Conservation (phyloP, 768 basidiomycete genomes). For the Xerocomus spinulosus region DNA sequence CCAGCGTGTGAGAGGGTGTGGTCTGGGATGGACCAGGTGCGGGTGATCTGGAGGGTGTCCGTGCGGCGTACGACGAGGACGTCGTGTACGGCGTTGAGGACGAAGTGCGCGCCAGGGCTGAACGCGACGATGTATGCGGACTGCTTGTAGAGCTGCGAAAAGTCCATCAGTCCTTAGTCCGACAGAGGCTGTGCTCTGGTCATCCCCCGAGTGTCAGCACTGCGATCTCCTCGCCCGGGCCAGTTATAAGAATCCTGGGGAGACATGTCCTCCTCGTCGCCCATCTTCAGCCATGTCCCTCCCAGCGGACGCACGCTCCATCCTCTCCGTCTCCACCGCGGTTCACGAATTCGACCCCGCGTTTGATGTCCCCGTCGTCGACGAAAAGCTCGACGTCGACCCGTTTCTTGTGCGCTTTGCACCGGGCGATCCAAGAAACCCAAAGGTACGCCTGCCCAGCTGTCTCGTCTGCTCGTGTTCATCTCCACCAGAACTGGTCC, state of each 20-base stretch:
- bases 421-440: conserved; percentile 41
- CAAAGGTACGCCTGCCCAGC: conserved; percentile 34
- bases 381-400: conserved; percentile 18
- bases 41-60: conserved; percentile 76
- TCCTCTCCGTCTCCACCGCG: conserved; percentile 9
- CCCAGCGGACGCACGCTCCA: conserved; percentile 14
- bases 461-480: background rate
- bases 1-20: conserved; percentile 65
- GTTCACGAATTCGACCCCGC: conserved; percentile 14
- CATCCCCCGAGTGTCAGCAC: conserved; percentile 14
- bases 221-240: conserved; percentile 6
- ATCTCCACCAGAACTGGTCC: conserved; percentile 45
- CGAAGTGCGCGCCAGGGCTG: conserved; percentile 83
- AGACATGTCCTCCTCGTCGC: background rate
- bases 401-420: conserved; percentile 31
- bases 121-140: conserved; percentile 67
- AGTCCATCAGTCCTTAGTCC: conserved; percentile 59
- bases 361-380: conserved; percentile 5
- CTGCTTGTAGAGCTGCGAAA: conserved; percentile 81
- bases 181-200: conserved; percentile 1
- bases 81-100: conserved; percentile 75
- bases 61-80: conserved; percentile 80
- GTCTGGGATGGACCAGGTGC: conserved; percentile 64
- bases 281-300: conserved; percentile 6
- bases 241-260: conserved; percentile 9